Evolutionary conservation across 2,329 filamentous ascomycete species (phyloP).

Genomic region (Alternaria postmessia): DNA sequence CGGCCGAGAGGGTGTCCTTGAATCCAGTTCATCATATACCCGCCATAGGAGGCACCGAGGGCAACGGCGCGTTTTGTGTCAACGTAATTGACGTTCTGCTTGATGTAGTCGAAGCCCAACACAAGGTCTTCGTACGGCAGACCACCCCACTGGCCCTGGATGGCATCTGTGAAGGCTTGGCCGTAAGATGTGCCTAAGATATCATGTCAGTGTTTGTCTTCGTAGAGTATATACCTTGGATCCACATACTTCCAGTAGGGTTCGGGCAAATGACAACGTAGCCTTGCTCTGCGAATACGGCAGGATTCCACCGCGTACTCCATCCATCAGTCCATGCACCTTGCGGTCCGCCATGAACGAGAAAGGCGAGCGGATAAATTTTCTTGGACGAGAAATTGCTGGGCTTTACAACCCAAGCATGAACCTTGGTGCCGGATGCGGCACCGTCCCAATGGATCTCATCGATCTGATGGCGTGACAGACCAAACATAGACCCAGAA

Average conservation of each 20-base stretch:
- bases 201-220: background rate
- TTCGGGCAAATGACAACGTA: constrained; percentile 85
- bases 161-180: constrained; percentile 77
- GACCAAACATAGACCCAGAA: constrained; percentile 71
- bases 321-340: constrained; percentile 78
- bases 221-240: background rate
- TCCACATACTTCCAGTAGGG: constrained; percentile 74
- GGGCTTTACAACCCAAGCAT: constrained; percentile 73
- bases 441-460: constrained; percentile 76
- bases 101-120: constrained; percentile 77
- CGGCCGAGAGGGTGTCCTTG: constrained; percentile 84
- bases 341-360: constrained; percentile 86
- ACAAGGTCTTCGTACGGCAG: constrained; percentile 84
- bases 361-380: constrained; percentile 79
- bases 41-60: constrained; percentile 67
- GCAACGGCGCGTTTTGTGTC: constrained; percentile 75
- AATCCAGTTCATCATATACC: constrained; percentile 75
- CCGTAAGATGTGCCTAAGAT: constrained; percentile 70
- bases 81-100: constrained; percentile 70
- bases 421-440: constrained; percentile 67
- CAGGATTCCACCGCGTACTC: constrained; percentile 86
- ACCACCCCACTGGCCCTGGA: constrained; percentile 83
- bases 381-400: constrained; percentile 70
- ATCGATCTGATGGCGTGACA: constrained; percentile 68
- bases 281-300: constrained; percentile 85